Evolutionary conservation across 495 filamentous ascomycete genomes (phyloP), one percentile per base, ranked within the genome.

Genomic region (Trichocladium uniseriatum): DNA sequence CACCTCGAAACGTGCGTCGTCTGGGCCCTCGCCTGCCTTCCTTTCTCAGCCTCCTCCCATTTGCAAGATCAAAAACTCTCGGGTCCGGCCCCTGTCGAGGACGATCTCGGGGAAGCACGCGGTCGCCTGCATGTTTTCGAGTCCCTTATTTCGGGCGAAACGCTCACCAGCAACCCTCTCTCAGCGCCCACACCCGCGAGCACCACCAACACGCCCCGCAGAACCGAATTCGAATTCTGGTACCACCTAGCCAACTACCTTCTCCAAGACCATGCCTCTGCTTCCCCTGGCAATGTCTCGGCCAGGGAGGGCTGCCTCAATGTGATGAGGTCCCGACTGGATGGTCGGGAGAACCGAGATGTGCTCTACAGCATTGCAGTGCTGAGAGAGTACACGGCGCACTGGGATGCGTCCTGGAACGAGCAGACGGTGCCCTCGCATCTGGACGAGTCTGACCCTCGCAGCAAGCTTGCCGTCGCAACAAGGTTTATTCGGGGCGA

Each of bases 311-410:
- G 80, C 46, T 76, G 78, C 1, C 67, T 94, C 8, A 59, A 54
- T 4, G 71, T 70, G 6, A 75, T 83, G 60, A 81, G 88, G 37
- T 72, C 74, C 34, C 67, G 90, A 5, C 74, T 95, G 8, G 82
- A 89, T 50, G 82, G 79, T 46, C 76, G 79, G 16, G 89, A 95
- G 69, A 91, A 90, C 58, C 81, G 89, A n/a, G 89, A 95, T 55
- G 86, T 94, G 7, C 76, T 94, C 28, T 95, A 95, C 63, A 91
- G 86, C 11, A 82, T 95, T 50, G 85, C 85, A 20, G 79, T 94
- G 43, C 79, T 83, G 9, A 80, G 89, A 16, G 80, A 87, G 53
- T 73, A 86, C 32, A 83, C 86, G 22, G 75, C 78, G 32, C 78
- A 81, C 15, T 78, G 83, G 63, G 59, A 75, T 72, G 34, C 87